These are phyloP conservation scores for Candida sp. DNA, from an alignment of 1,139 yeast species.

Conservation along the genomic window DNA sequence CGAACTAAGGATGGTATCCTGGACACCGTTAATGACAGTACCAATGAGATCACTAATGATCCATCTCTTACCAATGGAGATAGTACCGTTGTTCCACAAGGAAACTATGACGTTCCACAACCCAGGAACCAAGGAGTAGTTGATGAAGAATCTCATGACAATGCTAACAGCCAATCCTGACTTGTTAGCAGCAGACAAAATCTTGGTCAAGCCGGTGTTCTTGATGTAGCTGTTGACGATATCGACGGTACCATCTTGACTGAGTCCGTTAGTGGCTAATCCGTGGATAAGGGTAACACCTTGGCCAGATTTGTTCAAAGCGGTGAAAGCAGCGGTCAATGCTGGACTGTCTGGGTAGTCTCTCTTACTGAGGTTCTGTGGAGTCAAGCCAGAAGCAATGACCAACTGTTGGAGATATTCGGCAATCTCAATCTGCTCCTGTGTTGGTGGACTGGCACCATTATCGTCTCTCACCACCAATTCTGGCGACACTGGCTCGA, in stretches of 20 bases:
- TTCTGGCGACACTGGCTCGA: not conserved
- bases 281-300: conserved; percentile 27
- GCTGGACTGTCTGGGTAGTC: conserved; percentile 21
- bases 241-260: conserved; percentile 25
- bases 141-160: conserved; percentile 26
- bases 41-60: conserved; percentile 14
- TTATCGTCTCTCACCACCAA: conserved; percentile 4
- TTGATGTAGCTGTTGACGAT: conserved; percentile 26
- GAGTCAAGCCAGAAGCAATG: conserved; percentile 3
- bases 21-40: conserved; percentile 14
- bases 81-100: conserved; percentile 19
- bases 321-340: conserved; percentile 30
- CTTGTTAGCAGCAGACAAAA: conserved; percentile 26
- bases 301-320: conserved; percentile 29
- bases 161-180: conserved; percentile 33
- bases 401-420: conserved; percentile 13
- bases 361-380: conserved; percentile 19
- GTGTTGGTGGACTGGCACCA: conserved; percentile 3
- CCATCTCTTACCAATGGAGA: conserved; percentile 12
- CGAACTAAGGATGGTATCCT: conserved; percentile 11
- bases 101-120: conserved; percentile 21
- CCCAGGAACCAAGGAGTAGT: conserved; percentile 25
- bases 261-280: conserved; percentile 23
- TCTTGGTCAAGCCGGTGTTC: conserved; percentile 22
- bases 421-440: conserved; percentile 11